A percentile compares a stretch with the other conserved stretches of the same genome.
These are phyloP conservation scores for Phialemoniopsis sp. DNA, from an alignment of 2,329 filamentous ascomycete species.

Conservation along the genomic window DNA sequence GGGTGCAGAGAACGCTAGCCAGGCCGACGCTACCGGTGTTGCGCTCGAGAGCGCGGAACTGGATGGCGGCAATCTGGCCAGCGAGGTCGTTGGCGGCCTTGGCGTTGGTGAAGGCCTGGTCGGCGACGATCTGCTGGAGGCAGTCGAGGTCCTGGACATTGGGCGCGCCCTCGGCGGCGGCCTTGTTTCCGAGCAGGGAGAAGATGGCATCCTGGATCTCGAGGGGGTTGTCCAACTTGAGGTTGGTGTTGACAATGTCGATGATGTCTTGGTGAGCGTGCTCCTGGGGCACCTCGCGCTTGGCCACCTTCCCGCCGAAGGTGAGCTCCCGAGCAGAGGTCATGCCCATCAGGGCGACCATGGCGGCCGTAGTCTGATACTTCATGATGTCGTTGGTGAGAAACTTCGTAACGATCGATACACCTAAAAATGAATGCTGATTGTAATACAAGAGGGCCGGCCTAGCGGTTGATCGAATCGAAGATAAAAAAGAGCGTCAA, in stretches of 20 bases:
- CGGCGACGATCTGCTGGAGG: constrained; percentile 53
- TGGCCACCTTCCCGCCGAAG: constrained; percentile 13
- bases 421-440: not conserved
- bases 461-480: constrained; percentile 1
- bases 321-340: constrained; percentile 22
- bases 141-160: constrained; percentile 44
- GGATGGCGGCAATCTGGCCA: constrained; percentile 47
- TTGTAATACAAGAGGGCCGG: constrained; percentile 7
- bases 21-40: constrained; percentile 56
- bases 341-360: constrained; percentile 21
- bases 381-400: constrained; percentile 20
- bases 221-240: constrained; percentile 42
- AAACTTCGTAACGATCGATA: constrained; percentile 2
- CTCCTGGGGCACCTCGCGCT: constrained; percentile 48
- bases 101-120: constrained; percentile 58
- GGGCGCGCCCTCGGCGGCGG: constrained; percentile 22
- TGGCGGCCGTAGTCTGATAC: constrained; percentile 17
- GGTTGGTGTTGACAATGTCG: constrained; percentile 25
- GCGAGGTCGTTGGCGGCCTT: constrained; percentile 49
- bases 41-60: constrained; percentile 52
- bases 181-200: constrained; percentile 42
- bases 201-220: constrained; percentile 42
- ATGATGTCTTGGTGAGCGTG: constrained; percentile 43
- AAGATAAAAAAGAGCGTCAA: constrained; percentile 4
- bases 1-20: constrained; percentile 52